phyloP scores from a whole-genome alignment of 2,329 filamentous ascomycete species.

The Calonectria crousiana region DNA sequence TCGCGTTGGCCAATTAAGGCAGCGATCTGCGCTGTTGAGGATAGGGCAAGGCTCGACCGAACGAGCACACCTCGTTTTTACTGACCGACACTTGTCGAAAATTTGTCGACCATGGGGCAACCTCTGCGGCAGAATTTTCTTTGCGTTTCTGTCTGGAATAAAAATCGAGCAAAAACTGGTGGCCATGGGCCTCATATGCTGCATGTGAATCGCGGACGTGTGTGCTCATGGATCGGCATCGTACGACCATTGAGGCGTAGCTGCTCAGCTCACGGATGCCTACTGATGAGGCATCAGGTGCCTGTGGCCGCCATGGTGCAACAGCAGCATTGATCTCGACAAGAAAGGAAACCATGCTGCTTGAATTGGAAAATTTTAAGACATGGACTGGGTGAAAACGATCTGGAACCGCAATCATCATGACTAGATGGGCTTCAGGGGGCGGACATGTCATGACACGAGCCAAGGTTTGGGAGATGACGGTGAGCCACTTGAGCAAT shows the following conservation, averaged over 20 bases:
- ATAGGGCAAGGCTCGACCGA: neutral
- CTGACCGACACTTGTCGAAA: neutral
- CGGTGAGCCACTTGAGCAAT: neutral
- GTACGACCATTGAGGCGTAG: constrained; percentile 9
- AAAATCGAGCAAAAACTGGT: neutral
- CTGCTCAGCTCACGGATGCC: neutral
- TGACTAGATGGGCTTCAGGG: neutral
- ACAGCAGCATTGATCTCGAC: no score
- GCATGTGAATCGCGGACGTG: neutral
- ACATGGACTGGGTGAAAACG: neutral
- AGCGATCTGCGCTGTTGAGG: neutral
- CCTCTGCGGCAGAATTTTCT: neutral
- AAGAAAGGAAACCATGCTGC: neutral
- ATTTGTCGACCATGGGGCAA: neutral
- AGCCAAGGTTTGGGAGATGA: neutral
- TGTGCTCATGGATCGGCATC: constrained; percentile 10
- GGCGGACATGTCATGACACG: neutral
- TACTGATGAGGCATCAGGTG: neutral
- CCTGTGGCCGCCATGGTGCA: neutral
- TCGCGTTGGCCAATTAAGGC: neutral
- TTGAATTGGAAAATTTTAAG: neutral
- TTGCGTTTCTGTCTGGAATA: neutral
- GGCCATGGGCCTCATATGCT: neutral
- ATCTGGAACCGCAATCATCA: neutral
- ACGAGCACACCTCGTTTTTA: neutral